Conservation (phyloP, 1,284 basidiomycete species). For the Pascua guehoae region DNA sequence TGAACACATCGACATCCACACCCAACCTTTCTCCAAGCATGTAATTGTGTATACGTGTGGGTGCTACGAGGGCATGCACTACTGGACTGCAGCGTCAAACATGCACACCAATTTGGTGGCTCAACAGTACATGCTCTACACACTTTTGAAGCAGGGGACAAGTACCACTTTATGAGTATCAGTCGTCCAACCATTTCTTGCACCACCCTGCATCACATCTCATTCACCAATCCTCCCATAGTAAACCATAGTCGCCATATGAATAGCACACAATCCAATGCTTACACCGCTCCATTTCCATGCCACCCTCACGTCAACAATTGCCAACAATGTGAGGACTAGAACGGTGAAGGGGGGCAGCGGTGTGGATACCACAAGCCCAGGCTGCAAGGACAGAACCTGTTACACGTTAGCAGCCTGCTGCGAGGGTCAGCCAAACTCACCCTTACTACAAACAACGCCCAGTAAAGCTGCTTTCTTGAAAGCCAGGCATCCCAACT, state of each 20-base stretch:
- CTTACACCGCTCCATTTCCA: background rate
- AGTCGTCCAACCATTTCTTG: too few relatives aligned
- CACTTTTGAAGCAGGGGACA: too few relatives aligned
- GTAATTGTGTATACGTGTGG: too few relatives aligned
- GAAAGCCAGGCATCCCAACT: background rate
- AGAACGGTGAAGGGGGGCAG: slow-evolving; percentile 9
- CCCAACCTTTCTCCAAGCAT: too few relatives aligned
- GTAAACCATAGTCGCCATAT: background rate
- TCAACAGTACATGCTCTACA: too few relatives aligned
- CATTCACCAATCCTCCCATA: background rate
- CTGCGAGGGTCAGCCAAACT: background rate
- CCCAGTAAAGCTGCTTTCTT: background rate
- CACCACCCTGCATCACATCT: too few relatives aligned
- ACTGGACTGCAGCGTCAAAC: too few relatives aligned
- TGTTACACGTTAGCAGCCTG: background rate
- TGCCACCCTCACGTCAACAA: slow-evolving; percentile 8
- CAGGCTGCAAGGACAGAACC: slow-evolving; percentile 26
- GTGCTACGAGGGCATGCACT: too few relatives aligned
- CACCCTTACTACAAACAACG: slow-evolving; percentile 20
- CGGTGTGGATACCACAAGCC: slow-evolving; percentile 3
- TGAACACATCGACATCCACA: too few relatives aligned
- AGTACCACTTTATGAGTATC: too few relatives aligned
- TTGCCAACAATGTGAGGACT: slow-evolving; percentile 13
- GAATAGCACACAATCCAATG: background rate
- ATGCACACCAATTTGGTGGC: too few relatives aligned